These are phyloP conservation scores for Sicyos edulis DNA, from an alignment of 306 rosid genomes.

Conservation along the genomic window DNA sequence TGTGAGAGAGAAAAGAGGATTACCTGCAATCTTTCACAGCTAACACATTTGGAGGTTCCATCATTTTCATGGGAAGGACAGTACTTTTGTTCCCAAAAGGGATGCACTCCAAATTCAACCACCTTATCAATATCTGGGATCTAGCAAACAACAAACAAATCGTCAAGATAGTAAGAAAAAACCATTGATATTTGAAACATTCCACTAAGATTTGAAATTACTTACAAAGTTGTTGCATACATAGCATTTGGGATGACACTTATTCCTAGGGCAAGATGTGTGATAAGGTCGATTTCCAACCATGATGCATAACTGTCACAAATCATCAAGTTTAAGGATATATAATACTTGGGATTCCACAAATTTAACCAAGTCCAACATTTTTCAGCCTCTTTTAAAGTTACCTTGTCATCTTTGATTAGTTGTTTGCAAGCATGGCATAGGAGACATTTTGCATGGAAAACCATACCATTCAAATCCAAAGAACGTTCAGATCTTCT, in stretches of 20 bases:
- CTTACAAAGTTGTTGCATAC: slow-evolving; percentile 83
- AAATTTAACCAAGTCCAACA: not conserved
- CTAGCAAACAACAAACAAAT: slow-evolving; percentile 30
- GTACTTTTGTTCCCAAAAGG: slow-evolving; percentile 84
- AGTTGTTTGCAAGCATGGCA: slow-evolving; percentile 70
- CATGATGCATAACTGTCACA: slow-evolving; percentile 68
- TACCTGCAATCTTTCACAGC: slow-evolving; percentile 98
- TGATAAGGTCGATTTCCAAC: slow-evolving; percentile 67
- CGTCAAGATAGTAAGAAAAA: too few relatives aligned
- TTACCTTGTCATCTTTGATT: slow-evolving; percentile 74
- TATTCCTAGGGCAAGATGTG: slow-evolving; percentile 72
- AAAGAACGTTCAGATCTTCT: slow-evolving; percentile 45
- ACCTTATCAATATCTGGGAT: slow-evolving; percentile 68
- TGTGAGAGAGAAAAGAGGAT: slow-evolving; percentile 2
- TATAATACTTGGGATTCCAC: not conserved
- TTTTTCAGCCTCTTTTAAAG: not conserved
- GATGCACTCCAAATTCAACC: slow-evolving; percentile 81
- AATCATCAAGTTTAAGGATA: slow-evolving; percentile 16
- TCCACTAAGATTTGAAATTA: slow-evolving; percentile 1
- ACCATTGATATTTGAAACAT: not conserved
- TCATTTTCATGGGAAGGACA: slow-evolving; percentile 92
- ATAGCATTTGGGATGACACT: slow-evolving; percentile 73
- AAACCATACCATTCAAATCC: slow-evolving; percentile 53
- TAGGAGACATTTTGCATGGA: slow-evolving; percentile 82
- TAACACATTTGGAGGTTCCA: slow-evolving; percentile 86